Base-by-base conservation (phyloP, 306 rosid genomes). In the Fragaria vesca region DNA sequence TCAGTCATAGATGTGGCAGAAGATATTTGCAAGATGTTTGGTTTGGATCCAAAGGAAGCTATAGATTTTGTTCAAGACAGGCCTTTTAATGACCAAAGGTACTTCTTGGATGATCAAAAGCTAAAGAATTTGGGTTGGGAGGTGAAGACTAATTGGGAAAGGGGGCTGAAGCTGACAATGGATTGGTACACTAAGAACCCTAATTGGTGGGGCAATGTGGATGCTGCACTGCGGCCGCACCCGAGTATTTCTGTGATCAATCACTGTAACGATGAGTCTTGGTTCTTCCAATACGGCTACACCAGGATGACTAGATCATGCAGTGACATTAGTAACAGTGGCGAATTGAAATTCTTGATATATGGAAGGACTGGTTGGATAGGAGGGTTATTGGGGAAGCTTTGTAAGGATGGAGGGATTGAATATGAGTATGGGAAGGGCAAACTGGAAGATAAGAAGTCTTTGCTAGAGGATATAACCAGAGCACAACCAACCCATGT, bases 121-220 rank as follows among this genome's bases (percentile, higher is more conserved):
- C 89, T 89, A 3, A 83, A 89, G 84, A 60, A 77, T 43, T 87
- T 91, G 18, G 93, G 97, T 21, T 91, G 97, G 97, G 79, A 82
- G 42, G 93, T 89, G 74, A 86, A 73, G 75, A 86, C 87, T 68
- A 13, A 74, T 2, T 91, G 97, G 93, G 89, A 89, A 45, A 89
- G 85, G 80, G 97, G 93, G 75, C 79, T 91, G 46, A 87, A 83
- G 78, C 85, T 32, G 82, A 91, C 92, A 26, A 78, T 89, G 81
- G 86, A 87, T 4, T 91, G 97, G 97, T 89, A 91, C 76, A 83
- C 54, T 38, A 74, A 84, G 2, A 85, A 89, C 57, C 88, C 89
- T 0, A 82, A 77, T 79, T 91, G 97, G 97, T 89, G 97, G 97
- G 97, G 97, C 12, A 88, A 91, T 80, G 93, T 91, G 24, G 79